Conservation (phyloP, 345 rosid species). For the Moricandia moricandioides region DNA sequence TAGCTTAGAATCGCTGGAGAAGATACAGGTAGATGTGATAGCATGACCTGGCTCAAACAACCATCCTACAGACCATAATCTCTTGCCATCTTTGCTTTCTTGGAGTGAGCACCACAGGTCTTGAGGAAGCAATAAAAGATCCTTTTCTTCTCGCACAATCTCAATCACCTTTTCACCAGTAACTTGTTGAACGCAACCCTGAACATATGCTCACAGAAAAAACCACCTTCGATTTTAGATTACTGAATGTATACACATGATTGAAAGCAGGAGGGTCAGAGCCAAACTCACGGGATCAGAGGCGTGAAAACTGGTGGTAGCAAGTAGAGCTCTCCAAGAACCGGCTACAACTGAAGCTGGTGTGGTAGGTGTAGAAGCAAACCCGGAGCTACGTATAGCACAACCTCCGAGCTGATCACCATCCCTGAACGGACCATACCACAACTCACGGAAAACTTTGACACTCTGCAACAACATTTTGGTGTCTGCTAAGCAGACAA, state of each 20-base stretch:
- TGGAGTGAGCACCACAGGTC: slow-evolving; percentile 68
- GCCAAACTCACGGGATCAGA: slow-evolving; percentile 25
- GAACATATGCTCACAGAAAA: slow-evolving; percentile 15
- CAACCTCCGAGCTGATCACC: slow-evolving; percentile 92
- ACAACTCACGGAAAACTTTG: slow-evolving; percentile 69
- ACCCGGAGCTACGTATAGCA: slow-evolving; percentile 71
- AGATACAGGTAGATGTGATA: slow-evolving; percentile 58
- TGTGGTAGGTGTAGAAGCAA: slow-evolving; percentile 68
- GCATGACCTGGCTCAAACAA: slow-evolving; percentile 40
- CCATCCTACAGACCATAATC: slow-evolving; percentile 74
- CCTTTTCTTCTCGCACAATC: slow-evolving; percentile 51
- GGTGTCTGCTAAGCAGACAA: slow-evolving; percentile 39
- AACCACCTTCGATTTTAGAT: neutral
- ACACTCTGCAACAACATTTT: slow-evolving; percentile 45
- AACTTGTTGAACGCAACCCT: slow-evolving; percentile 49
- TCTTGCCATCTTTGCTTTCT: slow-evolving; percentile 28
- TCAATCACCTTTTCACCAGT: slow-evolving; percentile 40
- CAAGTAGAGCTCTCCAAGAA: slow-evolving; percentile 52
- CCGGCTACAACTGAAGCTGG: slow-evolving; percentile 57
- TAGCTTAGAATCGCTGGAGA: slow-evolving; percentile 29
- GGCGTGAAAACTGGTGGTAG: slow-evolving; percentile 45
- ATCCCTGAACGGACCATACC: slow-evolving; percentile 86
- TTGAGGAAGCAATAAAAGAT: slow-evolving; percentile 68
- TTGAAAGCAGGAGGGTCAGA: neutral
- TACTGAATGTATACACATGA: neutral